These are phyloP conservation scores for Porodaedalea pini DNA, from an alignment of 1,284 basidiomycete genomes.

Conservation along the genomic window DNA sequence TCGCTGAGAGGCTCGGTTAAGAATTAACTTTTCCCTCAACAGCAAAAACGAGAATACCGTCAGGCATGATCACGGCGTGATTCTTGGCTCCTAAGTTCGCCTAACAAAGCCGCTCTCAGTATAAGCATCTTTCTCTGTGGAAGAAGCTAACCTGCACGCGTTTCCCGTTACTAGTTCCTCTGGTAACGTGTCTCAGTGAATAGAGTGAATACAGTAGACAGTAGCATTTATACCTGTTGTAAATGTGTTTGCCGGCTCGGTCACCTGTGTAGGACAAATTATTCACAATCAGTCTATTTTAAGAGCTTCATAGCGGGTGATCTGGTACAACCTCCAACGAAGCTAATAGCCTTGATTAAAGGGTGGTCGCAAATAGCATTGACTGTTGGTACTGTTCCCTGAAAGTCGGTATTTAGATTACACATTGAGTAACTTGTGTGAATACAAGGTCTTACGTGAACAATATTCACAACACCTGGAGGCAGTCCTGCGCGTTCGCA, in stretches of 20 bases:
- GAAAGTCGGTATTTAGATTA: no score
- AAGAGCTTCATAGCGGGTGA: neutral
- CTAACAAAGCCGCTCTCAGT: slow-evolving; percentile 31
- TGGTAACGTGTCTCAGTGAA: no score
- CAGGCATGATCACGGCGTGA: slow-evolving; percentile 92
- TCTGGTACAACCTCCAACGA: slow-evolving; percentile 68
- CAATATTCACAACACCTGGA: slow-evolving; percentile 80
- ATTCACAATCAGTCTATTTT: neutral
- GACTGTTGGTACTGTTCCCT: slow-evolving; percentile 81
- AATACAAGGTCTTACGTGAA: slow-evolving; percentile 47
- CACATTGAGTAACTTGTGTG: neutral
- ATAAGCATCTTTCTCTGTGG: neutral
- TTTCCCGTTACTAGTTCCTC: slow-evolving; percentile 84
- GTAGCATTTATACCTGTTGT: slow-evolving; percentile 82
- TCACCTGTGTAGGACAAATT: slow-evolving; percentile 50
- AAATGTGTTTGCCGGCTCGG: slow-evolving; percentile 91
- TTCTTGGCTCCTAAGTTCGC: slow-evolving; percentile 98
- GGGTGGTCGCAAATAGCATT: slow-evolving; percentile 94
- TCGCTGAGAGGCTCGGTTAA: slow-evolving; percentile 55
- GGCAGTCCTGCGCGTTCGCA: slow-evolving; percentile 58
- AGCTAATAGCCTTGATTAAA: slow-evolving; percentile 89
- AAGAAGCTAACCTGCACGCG: slow-evolving; percentile 67
- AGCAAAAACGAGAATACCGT: slow-evolving; percentile 53
- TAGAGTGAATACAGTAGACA: no score
- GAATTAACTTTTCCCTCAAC: neutral